Evolutionary conservation across 1,139 yeast species (phyloP).

Genomic region (Taphrina deformans): DNA sequence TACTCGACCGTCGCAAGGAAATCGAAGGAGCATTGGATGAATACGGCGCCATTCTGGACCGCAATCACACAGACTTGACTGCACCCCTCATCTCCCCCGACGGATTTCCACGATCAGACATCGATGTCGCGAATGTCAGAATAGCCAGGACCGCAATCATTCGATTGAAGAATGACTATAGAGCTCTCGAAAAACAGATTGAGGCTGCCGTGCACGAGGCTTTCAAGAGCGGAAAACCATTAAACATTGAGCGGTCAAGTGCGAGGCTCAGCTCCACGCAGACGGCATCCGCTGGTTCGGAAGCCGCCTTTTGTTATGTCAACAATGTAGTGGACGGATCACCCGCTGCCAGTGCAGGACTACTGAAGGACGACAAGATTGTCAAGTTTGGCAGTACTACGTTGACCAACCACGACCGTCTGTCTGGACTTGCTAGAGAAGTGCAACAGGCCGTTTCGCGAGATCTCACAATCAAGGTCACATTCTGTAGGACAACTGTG

Average conservation of each 20-base stretch:
- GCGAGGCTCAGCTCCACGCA: conserved; percentile 47
- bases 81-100: conserved; percentile 65
- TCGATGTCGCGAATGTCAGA: conserved; percentile 65
- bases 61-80: conserved; percentile 58
- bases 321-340: conserved; percentile 49
- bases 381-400: conserved; percentile 56
- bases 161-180: conserved; percentile 67
- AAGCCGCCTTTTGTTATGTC: conserved; percentile 43
- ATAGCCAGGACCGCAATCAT: conserved; percentile 67
- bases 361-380: conserved; percentile 52
- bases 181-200: conserved; percentile 44
- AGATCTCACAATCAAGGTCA: conserved; percentile 20
- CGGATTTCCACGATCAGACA: conserved; percentile 83
- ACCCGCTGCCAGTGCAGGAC: conserved; percentile 53
- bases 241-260: conserved; percentile 53
- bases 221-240: conserved; percentile 41
- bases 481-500: conserved; percentile 21
- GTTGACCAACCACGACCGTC: conserved; percentile 55
- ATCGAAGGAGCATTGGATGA: conserved; percentile 43
- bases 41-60: conserved; percentile 41
- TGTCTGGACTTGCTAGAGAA: conserved; percentile 49
- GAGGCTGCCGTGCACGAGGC: conserved; percentile 27
- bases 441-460: conserved; percentile 38
- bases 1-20: conserved; percentile 39
- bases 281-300: conserved; percentile 18